Conservation (phyloP, 2,329 filamentous ascomycete species). For the Claviceps citrina region DNA sequence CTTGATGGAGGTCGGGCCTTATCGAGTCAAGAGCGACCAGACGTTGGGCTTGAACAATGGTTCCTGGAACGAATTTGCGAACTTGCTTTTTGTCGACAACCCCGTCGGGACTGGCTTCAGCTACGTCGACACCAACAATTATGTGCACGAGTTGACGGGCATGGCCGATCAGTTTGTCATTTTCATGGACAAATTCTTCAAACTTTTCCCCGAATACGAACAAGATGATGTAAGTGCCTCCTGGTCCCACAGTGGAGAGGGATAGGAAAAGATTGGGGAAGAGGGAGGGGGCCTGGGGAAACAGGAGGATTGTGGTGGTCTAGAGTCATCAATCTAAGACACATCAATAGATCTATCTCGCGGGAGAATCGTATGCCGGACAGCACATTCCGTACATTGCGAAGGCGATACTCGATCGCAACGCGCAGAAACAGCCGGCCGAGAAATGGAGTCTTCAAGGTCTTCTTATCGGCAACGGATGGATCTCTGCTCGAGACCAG, state of each 20-base stretch:
- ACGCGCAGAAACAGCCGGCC: constrained; percentile 37
- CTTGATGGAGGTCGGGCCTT: constrained; percentile 91
- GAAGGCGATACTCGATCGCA: constrained; percentile 76
- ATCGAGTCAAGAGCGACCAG: constrained; percentile 62
- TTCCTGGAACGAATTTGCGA: constrained; percentile 98
- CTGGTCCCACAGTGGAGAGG: not conserved
- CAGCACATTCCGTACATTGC: constrained; percentile 96
- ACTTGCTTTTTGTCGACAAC: constrained; percentile 91
- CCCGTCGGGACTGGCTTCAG: constrained; percentile 94
- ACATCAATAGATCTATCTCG: constrained; percentile 61
- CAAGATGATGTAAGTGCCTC: constrained; percentile 63
- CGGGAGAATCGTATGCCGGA: constrained; percentile 91
- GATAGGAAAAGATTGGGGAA: no score
- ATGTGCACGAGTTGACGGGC: constrained; percentile 66
- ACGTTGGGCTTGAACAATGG: constrained; percentile 69
- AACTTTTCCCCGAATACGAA: constrained; percentile 79
- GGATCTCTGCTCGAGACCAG: constrained; percentile 83
- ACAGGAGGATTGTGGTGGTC: no score
- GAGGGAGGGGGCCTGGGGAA: not conserved
- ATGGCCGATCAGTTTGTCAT: constrained; percentile 80
- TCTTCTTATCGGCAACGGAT: constrained; percentile 89
- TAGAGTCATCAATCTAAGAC: not conserved
- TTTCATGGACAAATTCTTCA: constrained; percentile 87
- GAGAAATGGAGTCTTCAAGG: constrained; percentile 62
- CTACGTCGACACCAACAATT: constrained; percentile 82